Conservation (phyloP, 345 rosid genomes). For the Chamaenerion angustifolium region DNA sequence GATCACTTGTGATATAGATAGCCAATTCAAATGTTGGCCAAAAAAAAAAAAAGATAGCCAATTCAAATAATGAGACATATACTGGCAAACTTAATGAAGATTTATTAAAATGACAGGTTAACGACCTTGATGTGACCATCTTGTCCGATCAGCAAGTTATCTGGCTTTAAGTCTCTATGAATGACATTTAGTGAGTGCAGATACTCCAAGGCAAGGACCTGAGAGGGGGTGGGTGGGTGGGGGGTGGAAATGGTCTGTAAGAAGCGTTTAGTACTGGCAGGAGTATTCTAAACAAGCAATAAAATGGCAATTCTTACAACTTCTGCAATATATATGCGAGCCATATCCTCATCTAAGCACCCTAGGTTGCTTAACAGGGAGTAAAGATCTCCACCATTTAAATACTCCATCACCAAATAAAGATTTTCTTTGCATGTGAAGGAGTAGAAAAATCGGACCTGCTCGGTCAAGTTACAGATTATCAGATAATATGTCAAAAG, state of each 20-base stretch:
- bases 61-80: background rate
- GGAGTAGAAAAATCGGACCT: constrained; percentile 96
- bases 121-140: constrained; percentile 97
- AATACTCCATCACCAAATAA: constrained; percentile 93
- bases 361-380: constrained; percentile 80
- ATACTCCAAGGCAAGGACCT: constrained; percentile 99
- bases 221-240: too few species aligned
- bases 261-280: constrained; percentile 9
- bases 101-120: constrained; percentile 8
- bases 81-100: background rate
- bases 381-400: constrained; percentile 95
- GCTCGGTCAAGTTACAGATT: constrained; percentile 21
- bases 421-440: constrained; percentile 98
- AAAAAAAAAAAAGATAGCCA: too few species aligned
- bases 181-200: constrained; percentile 82
- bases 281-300: constrained; percentile 2
- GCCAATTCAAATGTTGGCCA: background rate
- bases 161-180: constrained; percentile 96
- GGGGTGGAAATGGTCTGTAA: constrained; percentile 22
- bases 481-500: constrained; percentile 11
- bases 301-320: constrained; percentile 44
- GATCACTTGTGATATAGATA: too few species aligned
- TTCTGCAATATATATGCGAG: constrained; percentile 84
- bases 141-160: constrained; percentile 90
- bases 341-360: constrained; percentile 93